These are phyloP conservation scores for Rossbeevera mucosa DNA, from an alignment of 768 basidiomycete genomes.

Conservation along the genomic window DNA sequence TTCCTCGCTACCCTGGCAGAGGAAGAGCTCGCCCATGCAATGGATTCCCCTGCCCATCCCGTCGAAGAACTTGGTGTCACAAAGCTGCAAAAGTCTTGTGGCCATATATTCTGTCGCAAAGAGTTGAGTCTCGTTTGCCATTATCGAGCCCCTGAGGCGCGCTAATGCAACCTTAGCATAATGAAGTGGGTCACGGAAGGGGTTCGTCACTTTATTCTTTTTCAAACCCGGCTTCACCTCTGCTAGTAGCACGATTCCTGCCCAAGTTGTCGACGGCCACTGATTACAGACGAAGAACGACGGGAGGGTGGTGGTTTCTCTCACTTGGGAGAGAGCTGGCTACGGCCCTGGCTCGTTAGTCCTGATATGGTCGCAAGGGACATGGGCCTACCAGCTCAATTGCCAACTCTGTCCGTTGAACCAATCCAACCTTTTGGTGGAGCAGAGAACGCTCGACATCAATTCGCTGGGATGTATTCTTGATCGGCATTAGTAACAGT, in stretches of 20 bases:
- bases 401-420: slow-evolving; percentile 19
- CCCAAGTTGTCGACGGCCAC: slow-evolving; percentile 55
- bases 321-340: slow-evolving; percentile 13
- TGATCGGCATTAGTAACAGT: slow-evolving; percentile 24
- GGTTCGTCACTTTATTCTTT: slow-evolving; percentile 35
- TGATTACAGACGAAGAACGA: slow-evolving; percentile 30
- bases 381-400: slow-evolving; percentile 3
- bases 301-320: slow-evolving; percentile 4
- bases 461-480: slow-evolving; percentile 58
- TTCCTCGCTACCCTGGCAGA: slow-evolving; percentile 67
- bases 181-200: slow-evolving; percentile 57
- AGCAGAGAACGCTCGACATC: slow-evolving; percentile 26
- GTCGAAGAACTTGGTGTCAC: slow-evolving; percentile 70
- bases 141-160: slow-evolving; percentile 4
- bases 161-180: slow-evolving; percentile 43
- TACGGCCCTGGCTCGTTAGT: slow-evolving; percentile 22
- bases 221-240: slow-evolving; percentile 7
- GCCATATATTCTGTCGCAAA: slow-evolving; percentile 76
- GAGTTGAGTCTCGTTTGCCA: slow-evolving; percentile 50
- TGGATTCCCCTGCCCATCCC: slow-evolving; percentile 77
- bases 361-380: slow-evolving; percentile 17
- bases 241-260: slow-evolving; percentile 55
- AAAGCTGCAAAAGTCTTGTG: slow-evolving; percentile 48
- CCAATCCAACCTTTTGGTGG: slow-evolving; percentile 11
- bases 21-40: slow-evolving; percentile 66